A percentile compares a stretch with the other conserved stretches of the same genome.
These are phyloP conservation scores for Podaxis sp. DNA, from an alignment of 768 basidiomycete genomes.

Conservation along the genomic window DNA sequence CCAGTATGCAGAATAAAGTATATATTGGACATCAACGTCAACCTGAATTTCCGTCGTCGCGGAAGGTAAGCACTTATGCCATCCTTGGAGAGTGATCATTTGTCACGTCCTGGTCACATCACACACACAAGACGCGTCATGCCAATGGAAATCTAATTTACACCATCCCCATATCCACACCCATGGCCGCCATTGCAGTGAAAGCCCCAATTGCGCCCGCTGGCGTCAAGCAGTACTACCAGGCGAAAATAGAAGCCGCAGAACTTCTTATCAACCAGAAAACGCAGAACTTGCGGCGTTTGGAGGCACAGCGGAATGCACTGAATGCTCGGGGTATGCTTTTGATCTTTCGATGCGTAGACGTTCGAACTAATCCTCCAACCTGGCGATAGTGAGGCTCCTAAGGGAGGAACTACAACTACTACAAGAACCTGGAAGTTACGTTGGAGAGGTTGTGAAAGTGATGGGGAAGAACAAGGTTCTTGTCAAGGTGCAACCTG, in stretches of 20 bases:
- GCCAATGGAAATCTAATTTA: not conserved
- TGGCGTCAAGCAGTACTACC: slow-evolving; percentile 88
- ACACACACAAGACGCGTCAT: slow-evolving; percentile 12
- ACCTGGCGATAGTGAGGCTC: slow-evolving; percentile 64
- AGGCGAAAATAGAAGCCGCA: slow-evolving; percentile 92
- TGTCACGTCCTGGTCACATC: not conserved
- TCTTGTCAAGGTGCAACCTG: slow-evolving; percentile 95
- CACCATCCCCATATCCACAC: not conserved
- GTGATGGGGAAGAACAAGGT: slow-evolving; percentile 99
- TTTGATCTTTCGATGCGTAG: not conserved
- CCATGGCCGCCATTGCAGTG: slow-evolving; percentile 36
- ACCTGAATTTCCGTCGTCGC: no score
- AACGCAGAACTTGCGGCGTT: slow-evolving; percentile 91
- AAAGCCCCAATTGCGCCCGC: slow-evolving; percentile 47
- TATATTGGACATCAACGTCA: no score
- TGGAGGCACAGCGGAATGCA: slow-evolving; percentile 97
- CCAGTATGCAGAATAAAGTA: no score
- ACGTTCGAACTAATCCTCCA: not conserved
- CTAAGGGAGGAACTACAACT: slow-evolving; percentile 91
- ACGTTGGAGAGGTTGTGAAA: slow-evolving; percentile 97
- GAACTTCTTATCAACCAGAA: slow-evolving; percentile 94
- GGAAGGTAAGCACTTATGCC: no score
- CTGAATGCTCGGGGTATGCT: slow-evolving; percentile 85
- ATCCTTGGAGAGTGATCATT: no score
- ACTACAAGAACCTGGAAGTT: slow-evolving; percentile 92